phyloP scores from a whole-genome alignment of 2,329 filamentous ascomycete species.

The Fusarium sp. region DNA sequence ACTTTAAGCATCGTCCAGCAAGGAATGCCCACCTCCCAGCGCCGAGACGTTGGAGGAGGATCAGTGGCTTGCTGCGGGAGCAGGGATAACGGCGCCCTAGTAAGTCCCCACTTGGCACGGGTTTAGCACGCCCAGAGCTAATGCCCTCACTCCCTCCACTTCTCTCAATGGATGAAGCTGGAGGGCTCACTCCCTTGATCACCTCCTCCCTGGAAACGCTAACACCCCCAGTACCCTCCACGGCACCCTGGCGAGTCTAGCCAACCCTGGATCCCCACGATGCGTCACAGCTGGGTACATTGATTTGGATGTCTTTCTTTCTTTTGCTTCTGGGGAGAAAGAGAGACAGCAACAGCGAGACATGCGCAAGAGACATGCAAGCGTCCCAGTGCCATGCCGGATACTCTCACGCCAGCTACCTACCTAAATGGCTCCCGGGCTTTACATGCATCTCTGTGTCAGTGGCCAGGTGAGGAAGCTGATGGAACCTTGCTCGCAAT shows the following conservation, averaged over 20 bases:
- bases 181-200: constrained; percentile 28
- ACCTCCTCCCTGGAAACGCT: not conserved
- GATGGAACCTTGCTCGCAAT: not conserved
- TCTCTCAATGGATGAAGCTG: constrained; percentile 13
- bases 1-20: constrained; percentile 40
- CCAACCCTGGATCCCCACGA: constrained; percentile 9
- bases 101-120: constrained; percentile 24
- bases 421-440: not conserved
- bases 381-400: not conserved
- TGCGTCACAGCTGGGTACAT: constrained; percentile 12
- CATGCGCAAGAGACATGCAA: constrained; percentile 10
- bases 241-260: constrained; percentile 9
- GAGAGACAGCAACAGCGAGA: constrained; percentile 10
- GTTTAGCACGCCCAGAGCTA: constrained; percentile 25
- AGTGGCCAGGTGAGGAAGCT: not conserved
- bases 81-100: constrained; percentile 40
- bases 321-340: constrained; percentile 18
- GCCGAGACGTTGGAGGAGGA: constrained; percentile 38
- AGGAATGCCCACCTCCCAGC: constrained; percentile 40
- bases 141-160: constrained; percentile 9
- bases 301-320: constrained; percentile 6
- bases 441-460: not conserved
- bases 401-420: constrained; percentile 8
- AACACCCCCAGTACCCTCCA: constrained; percentile 4
- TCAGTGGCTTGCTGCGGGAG: constrained; percentile 38